phyloP scores from a whole-genome alignment of 345 rosid species.

The Eucalyptus sp. region DNA sequence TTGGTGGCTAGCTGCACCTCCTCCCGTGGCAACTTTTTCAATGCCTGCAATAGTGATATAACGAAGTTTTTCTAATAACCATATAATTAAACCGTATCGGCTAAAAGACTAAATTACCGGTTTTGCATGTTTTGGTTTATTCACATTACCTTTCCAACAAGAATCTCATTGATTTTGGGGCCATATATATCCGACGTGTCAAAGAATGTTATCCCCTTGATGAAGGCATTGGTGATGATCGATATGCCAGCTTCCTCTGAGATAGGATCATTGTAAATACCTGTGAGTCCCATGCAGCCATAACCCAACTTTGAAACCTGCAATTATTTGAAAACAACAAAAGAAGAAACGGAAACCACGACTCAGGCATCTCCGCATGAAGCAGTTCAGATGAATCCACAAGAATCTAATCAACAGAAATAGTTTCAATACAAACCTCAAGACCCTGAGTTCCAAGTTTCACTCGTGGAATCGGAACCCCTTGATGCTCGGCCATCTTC shows the following conservation, averaged over 20 bases:
- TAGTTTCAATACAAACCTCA: background rate
- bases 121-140: background rate
- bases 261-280: background rate
- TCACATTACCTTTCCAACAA: background rate
- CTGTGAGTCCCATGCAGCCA: slow-evolving; percentile 1
- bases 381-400: background rate
- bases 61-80: background rate
- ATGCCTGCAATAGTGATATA: background rate
- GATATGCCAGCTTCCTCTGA: background rate
- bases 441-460: slow-evolving; percentile 5
- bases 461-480: background rate
- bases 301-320: slow-evolving; percentile 3
- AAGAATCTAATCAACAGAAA: background rate
- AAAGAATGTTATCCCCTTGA: slow-evolving; percentile 2
- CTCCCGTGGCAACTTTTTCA: slow-evolving; percentile 14
- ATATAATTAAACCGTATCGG: background rate
- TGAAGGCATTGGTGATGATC: background rate
- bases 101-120: background rate
- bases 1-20: slow-evolving; percentile 18
- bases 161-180: background rate
- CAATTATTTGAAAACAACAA: background rate
- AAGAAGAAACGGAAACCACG: background rate
- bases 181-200: background rate
- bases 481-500: background rate
- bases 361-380: background rate